A percentile compares a stretch with the other conserved stretches of the same genome.
These are phyloP conservation scores for Cutaneotrichosporon sp. DNA, from an alignment of 1,284 basidiomycete genomes.

Conservation along the genomic window DNA sequence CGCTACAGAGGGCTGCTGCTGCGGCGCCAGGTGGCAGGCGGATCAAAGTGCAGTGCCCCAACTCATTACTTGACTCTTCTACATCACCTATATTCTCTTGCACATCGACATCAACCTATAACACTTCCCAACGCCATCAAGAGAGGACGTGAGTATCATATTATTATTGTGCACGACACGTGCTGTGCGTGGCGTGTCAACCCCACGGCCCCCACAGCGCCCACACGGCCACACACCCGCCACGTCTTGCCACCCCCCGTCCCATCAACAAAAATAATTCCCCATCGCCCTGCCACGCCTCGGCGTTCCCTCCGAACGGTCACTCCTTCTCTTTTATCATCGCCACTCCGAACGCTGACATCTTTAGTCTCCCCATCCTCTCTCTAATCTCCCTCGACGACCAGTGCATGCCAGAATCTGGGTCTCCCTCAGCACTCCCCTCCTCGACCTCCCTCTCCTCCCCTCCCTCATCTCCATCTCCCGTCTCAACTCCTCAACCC, in stretches of 20 bases:
- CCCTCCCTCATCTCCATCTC: background rate
- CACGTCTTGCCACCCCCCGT: background rate
- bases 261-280: background rate
- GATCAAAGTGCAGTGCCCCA: no score
- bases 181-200: background rate
- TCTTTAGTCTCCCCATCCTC: background rate
- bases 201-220: background rate
- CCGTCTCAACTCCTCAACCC: background rate
- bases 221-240: no score
- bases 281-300: background rate
- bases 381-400: background rate
- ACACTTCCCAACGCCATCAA: background rate
- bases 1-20: no score
- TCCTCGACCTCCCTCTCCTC: background rate
- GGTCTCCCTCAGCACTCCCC: background rate
- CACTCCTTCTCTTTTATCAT: background rate
- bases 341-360: background rate
- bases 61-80: no score
- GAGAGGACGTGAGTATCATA: background rate
- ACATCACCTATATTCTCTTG: no score
- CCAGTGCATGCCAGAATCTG: slow-evolving; percentile 3
- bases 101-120: background rate
- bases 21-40: no score
- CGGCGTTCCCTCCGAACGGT: no score
- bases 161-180: background rate